Evolutionary conservation across 148 eudicot species (phyloP), one percentile per base, ranked within the genome.

Genomic region (Fagopyrum esculentum): DNA sequence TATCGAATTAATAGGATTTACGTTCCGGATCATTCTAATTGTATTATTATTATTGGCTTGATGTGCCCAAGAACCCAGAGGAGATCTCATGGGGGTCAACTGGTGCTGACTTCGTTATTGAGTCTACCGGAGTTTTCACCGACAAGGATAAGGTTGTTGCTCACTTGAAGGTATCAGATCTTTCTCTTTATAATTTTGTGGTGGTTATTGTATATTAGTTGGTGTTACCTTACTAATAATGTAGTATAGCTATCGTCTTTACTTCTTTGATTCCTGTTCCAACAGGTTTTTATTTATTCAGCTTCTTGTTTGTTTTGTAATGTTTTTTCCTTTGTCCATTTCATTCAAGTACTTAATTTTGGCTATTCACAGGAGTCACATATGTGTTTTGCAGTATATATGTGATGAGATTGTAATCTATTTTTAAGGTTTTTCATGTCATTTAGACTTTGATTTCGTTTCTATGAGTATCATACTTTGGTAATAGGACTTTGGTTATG

Each of bases 131-230:
- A 64, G 91, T 89, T 55, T 87, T 87, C 83, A 87, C 91, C 9
- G 90, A 87, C 77, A 87, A 87, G 83, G 90, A 87, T 54, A 87
- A 87, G 80, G 90, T 88, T 76, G 89, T 89, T 76, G 89, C 89
- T 72, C 91, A 87, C 83, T 87, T 87, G 89, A 87, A 85, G 89
- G 91, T 87, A 46, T 30, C 16, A 3, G 1, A 9, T 47, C 56
- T n/a, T 57, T 8, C 6, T 52, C 4, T 45, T 43, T 45, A 45
- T 29, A 2, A 3, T 9, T 13, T 40, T 12, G 1, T 26, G 3
- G 2, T 43, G 17, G 3, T 54, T 4, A 19, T 12, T 54, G 13
- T 51, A 9, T 35, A 35, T 35, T 35, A 35, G 40, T 2, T 35
- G 40, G 40, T 35, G 3, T 35, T 35, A 1, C 40, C 40, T 35